These are phyloP conservation scores for Thraustochytrium sp. DNA, from an alignment of 352 stramenopile species.

Conservation along the genomic window DNA sequence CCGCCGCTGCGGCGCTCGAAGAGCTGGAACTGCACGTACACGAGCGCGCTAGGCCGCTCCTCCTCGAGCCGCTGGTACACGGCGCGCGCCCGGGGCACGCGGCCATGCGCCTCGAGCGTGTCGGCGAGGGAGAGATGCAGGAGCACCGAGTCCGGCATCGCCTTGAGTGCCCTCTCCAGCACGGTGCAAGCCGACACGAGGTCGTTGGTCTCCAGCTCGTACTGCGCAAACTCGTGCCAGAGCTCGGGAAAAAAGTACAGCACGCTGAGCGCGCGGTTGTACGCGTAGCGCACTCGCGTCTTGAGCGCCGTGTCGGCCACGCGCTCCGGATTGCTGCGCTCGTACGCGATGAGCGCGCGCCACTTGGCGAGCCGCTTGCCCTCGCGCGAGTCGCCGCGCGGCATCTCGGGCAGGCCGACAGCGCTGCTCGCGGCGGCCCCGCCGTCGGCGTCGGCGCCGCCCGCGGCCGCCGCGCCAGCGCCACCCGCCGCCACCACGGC, in stretches of 20 bases:
- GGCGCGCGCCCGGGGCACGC: neutral
- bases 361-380: neutral
- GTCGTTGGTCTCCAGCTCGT: slow-evolving; percentile 37
- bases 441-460: neutral
- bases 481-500: neutral
- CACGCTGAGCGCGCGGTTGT: neutral
- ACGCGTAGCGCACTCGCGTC: neutral
- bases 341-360: slow-evolving; percentile 23
- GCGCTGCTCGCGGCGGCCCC: neutral
- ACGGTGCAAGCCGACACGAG: neutral
- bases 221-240: slow-evolving; percentile 31
- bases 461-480: neutral
- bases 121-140: slow-evolving; percentile 17
- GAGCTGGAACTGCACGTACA: slow-evolving; percentile 33
- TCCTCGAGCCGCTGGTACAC: slow-evolving; percentile 3
- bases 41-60: neutral
- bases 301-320: neutral
- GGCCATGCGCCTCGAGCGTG: neutral
- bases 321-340: slow-evolving; percentile 17
- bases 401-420: neutral
- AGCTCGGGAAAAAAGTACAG: slow-evolving; percentile 38
- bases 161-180: neutral
- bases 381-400: neutral
- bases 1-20: slow-evolving; percentile 25
- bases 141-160: slow-evolving; percentile 28